A percentile compares a stretch with the other conserved stretches of the same genome.
Conservation (phyloP, 768 basidiomycete species). For the Fomitopsis pulvina region DNA sequence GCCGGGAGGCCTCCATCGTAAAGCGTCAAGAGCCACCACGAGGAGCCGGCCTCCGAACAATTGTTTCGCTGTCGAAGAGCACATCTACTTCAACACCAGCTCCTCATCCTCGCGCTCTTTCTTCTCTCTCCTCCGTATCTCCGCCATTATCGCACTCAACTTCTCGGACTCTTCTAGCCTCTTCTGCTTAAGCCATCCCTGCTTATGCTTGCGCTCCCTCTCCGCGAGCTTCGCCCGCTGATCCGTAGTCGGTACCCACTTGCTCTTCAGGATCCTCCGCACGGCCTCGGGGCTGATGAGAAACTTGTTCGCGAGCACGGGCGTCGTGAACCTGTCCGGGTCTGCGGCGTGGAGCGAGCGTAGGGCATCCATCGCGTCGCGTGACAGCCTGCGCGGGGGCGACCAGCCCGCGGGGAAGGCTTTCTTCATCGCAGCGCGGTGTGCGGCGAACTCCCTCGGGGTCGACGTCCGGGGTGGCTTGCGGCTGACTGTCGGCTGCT, state of each 20-base stretch:
- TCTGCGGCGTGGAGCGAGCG: slow-evolving; percentile 36
- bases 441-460: slow-evolving; percentile 19
- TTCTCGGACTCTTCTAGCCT: slow-evolving; percentile 13
- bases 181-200: slow-evolving; percentile 14
- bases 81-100: not conserved
- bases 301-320: slow-evolving; percentile 39
- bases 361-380: slow-evolving; percentile 46
- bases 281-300: slow-evolving; percentile 47
- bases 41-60: not conserved
- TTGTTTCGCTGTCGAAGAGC: not conserved
- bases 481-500: slow-evolving; percentile 4
- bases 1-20: too few relatives aligned
- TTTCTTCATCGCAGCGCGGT: slow-evolving; percentile 27
- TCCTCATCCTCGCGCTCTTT: slow-evolving; percentile 1
- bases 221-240: slow-evolving; percentile 22
- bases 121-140: not conserved
- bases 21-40: too few relatives aligned
- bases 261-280: slow-evolving; percentile 39
- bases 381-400: slow-evolving; percentile 45
- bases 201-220: slow-evolving; percentile 21
- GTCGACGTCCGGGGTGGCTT: slow-evolving; percentile 16
- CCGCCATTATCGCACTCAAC: slow-evolving; percentile 3
- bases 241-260: slow-evolving; percentile 33
- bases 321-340: slow-evolving; percentile 35
- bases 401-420: slow-evolving; percentile 38